phyloP scores from a whole-genome alignment of 164 flowering plant species.

The Liriodendron chinense region DNA sequence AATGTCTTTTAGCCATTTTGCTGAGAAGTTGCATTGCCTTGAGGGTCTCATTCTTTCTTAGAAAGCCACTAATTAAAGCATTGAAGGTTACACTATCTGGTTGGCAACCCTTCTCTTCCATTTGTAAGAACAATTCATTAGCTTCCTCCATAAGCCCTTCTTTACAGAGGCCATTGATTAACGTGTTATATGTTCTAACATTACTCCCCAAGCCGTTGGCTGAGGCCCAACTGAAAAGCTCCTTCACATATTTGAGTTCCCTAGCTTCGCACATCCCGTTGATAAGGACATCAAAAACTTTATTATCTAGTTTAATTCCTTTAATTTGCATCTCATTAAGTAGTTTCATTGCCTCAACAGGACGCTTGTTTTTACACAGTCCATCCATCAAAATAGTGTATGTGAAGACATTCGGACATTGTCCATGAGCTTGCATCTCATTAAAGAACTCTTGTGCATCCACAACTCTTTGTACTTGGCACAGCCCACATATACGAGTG shows the following conservation, averaged over 20 bases:
- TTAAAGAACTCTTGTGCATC: conserved; percentile 33
- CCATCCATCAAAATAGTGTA: conserved; percentile 44
- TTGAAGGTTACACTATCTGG: conserved; percentile 43
- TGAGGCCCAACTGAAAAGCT: conserved; percentile 26
- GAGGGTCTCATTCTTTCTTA: conserved; percentile 18
- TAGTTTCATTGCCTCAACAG: conserved; percentile 41
- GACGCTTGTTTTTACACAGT: conserved; percentile 36
- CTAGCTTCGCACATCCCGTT: conserved; percentile 47
- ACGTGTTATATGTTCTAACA: conserved; percentile 36
- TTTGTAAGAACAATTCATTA: conserved; percentile 30
- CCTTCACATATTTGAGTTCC: conserved; percentile 31
- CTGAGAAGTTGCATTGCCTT: conserved; percentile 41
- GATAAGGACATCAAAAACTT: conserved; percentile 33
- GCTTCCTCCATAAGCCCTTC: conserved; percentile 40
- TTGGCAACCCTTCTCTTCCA: conserved; percentile 46
- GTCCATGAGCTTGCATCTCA: conserved; percentile 34
- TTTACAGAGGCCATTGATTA: conserved; percentile 48
- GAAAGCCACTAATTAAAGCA: conserved; percentile 35
- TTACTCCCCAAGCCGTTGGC: conserved; percentile 31
- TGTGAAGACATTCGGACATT: conserved; percentile 20
- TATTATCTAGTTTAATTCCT: conserved; percentile 14
- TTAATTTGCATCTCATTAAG: conserved; percentile 16
- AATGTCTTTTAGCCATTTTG: conserved; percentile 36
- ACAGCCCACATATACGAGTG: conserved; percentile 37
- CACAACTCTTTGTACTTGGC: conserved; percentile 28